Evolutionary conservation across 2,329 filamentous ascomycete species (phyloP).

Genomic region (Hypoxylon sp.): DNA sequence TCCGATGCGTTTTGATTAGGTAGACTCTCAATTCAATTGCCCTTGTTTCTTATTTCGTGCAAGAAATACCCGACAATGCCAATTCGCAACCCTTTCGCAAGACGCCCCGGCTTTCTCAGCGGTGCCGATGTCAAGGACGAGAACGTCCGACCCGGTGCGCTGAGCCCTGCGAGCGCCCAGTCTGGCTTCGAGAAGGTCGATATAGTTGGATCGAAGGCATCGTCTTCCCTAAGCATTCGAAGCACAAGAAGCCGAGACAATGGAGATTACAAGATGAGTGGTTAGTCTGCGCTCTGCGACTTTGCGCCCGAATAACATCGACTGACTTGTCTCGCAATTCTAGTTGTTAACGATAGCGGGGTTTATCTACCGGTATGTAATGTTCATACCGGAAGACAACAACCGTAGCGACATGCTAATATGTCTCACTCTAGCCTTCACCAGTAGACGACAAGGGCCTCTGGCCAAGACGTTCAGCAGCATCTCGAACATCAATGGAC

Average conservation of each 20-base stretch:
- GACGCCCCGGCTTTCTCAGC: slow-evolving; percentile 63
- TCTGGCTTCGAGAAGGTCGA: slow-evolving; percentile 73
- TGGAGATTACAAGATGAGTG: slow-evolving; percentile 84
- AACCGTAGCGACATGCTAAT: slow-evolving; percentile 46
- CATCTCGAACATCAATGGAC: slow-evolving; percentile 69
- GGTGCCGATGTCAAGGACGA: slow-evolving; percentile 65
- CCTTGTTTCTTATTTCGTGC: slow-evolving; percentile 27
- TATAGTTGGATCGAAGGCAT: slow-evolving; percentile 73
- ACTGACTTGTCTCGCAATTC: slow-evolving; percentile 41
- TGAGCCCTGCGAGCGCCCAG: slow-evolving; percentile 59
- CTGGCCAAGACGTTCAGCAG: slow-evolving; percentile 73
- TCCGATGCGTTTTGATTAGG: slow-evolving; percentile 21
- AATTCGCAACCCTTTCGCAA: slow-evolving; percentile 80
- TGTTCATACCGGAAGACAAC: slow-evolving; percentile 12
- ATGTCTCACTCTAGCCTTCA: slow-evolving; percentile 75
- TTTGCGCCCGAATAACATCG: slow-evolving; percentile 29
- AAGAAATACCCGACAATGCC: slow-evolving; percentile 49
- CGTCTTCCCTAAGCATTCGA: slow-evolving; percentile 73
- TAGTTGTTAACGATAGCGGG: slow-evolving; percentile 96
- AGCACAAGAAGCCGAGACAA: slow-evolving; percentile 73
- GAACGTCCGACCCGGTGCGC: slow-evolving; percentile 61
- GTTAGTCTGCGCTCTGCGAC: slow-evolving; percentile 63
- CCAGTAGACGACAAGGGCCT: slow-evolving; percentile 86
- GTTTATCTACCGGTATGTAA: slow-evolving; percentile 88
- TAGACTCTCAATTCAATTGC: slow-evolving; percentile 29